Base-by-base conservation (phyloP, 73 alveolate genomes). In the Paramecium sonneborni region DNA sequence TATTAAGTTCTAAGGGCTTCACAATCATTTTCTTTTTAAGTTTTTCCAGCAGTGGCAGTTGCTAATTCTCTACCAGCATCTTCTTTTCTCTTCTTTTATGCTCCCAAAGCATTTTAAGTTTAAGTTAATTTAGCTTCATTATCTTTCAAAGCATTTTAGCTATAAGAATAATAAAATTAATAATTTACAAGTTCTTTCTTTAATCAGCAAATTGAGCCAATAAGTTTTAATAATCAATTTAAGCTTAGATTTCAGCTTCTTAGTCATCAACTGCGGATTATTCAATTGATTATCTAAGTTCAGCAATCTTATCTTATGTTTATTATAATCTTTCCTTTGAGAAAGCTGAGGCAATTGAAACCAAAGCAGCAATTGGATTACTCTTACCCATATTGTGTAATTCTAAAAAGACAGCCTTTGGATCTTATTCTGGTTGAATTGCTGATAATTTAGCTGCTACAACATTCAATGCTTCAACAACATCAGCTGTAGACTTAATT, bases 281-380 rank as follows among this genome's bases (percentile, higher is more conserved):
- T 76, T 76, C 88, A 24, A 76, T 76, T 76, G 88, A 76, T 32
- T 23, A 37, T 76, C 88, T 76, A 21, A 76, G 68, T 76, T 76
- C 88, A n/a, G 62, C 62, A 41, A 76, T 76, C 88, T 76, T 76
- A 15, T 35, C 37, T 76, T 76, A 76, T 4, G 46, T 37, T 41
- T 79, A 39, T 44, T 79, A 1, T 39, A 79, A 46, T 43, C 72
- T 79, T 44, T 79, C 90, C 41, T 39, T 46, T 41, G 76, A 79
- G 90, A 79, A 79, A 7, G 90, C 90, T 1, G 90, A 79, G 26
- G 90, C 90, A n/a, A 79, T 26, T 2, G 90, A 79, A 30, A 79
- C 90, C 55, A 79, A 79, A 39, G 90, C 90, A 79, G 90, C 90
- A 39, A 79, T 79, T 43, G 90, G 90, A 48, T 79, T 79, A 39